Conservation (phyloP, 2,329 filamentous ascomycete genomes). For the Paecilomyces fulvus region DNA sequence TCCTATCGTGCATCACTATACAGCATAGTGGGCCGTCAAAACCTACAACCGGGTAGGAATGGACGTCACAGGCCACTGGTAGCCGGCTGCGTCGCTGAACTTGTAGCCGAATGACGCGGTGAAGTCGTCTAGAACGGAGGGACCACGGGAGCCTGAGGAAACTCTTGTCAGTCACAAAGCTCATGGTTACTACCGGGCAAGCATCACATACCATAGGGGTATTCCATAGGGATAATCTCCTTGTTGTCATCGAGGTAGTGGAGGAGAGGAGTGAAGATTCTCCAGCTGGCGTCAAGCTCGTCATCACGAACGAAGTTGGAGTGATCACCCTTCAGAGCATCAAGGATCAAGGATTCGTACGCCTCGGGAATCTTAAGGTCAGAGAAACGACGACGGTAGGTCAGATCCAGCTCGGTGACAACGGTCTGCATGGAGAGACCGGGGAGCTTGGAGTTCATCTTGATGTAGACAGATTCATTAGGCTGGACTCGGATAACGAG, state of each 20-base stretch:
- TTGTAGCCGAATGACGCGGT: conserved; percentile 98
- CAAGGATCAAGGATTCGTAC: conserved; percentile 94
- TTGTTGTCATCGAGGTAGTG: conserved; percentile 99
- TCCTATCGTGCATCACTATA: neutral
- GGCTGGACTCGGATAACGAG: conserved; percentile 98
- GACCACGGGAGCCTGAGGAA: conserved; percentile 76
- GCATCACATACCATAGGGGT: conserved; percentile 79
- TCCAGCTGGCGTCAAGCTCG: conserved; percentile 95
- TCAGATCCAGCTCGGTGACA: conserved; percentile 94
- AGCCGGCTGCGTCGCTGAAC: conserved; percentile 92
- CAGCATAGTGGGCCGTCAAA: neutral
- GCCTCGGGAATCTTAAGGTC: conserved; percentile 99
- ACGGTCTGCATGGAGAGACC: conserved; percentile 99
- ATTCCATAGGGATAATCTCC: conserved; percentile 99
- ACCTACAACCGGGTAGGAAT: conserved; percentile 72
- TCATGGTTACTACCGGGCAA: neutral
- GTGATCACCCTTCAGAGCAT: conserved; percentile 97
- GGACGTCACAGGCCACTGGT: conserved; percentile 84
- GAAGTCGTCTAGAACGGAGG: conserved; percentile 94
- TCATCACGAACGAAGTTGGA: conserved; percentile 98
- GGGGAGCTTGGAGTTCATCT: conserved; percentile 99
- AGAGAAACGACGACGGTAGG: conserved; percentile 95
- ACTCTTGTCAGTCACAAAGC: conserved; percentile 4
- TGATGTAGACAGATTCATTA: conserved; percentile 99
- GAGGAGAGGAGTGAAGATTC: conserved; percentile 92